Evolutionary conservation across 2,329 filamentous ascomycete species (phyloP), one percentile per base, ranked within the genome.

Genomic region (Aspergillus oerlinghausenensis): DNA sequence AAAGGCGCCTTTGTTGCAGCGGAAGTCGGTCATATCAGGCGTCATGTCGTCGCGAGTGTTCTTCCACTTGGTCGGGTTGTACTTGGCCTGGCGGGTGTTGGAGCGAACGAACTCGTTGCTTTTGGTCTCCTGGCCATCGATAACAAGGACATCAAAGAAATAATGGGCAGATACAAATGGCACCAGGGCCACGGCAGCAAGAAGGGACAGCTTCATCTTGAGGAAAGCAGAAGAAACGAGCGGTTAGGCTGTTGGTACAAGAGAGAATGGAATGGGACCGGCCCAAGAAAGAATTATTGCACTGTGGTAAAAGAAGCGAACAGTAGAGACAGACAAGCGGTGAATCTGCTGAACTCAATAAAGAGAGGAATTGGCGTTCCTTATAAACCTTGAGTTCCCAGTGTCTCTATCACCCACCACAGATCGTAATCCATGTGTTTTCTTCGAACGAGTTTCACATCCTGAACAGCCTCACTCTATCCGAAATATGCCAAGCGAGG

Each of bases 61-160:
- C 1, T 29, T 3, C 49, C 49, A 60, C n/a, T 60, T 60, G 52
- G 57, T 60, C 3, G 57, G 57, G 19, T 52, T 60, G 47, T 60
- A 60, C 19, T 60, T 60, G 2, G 14, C 45, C 4, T 23, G 14
- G 1, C 57, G 55, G 6, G 60, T 62, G 19, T 56, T 60, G 17
- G 43, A 52, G 1, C 60, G 60, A 32, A 59, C 52, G 47, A 57
- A 59, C 11, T 59, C 29, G 21, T 52, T 49, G 6, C 38, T 40
- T 17, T 19, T 19, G 11, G 35, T 51, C 23, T 54, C 58, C 47
- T 56, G 8, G 28, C 58, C 60, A 19, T 62, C 54, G 35, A 62
- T 51, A 10, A 62, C 11, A 32, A 62, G 48, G 19, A 40, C 49
- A 38, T 55, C 49, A 25, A 62, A 62, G 54, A 60, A 55, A 28